Percentiles rank a stretch among this genome's conserved stretches.
phyloP scores from a whole-genome alignment of 345 rosid genomes.

The Schrenkiella parvula region DNA sequence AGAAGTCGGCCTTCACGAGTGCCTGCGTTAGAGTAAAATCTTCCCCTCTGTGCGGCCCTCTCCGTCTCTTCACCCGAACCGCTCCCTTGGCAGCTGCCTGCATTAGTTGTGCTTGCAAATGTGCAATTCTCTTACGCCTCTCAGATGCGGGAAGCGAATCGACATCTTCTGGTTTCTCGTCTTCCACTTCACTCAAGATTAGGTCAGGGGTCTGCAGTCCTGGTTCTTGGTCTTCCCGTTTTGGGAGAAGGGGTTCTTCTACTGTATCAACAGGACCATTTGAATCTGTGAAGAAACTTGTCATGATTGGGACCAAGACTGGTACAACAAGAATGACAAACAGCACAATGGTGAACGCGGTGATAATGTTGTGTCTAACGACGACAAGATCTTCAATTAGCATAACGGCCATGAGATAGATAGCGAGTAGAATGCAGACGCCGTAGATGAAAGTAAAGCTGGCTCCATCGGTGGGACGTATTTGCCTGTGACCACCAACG shows the following conservation, averaged over 20 bases:
- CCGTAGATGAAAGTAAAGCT: conserved; percentile 70
- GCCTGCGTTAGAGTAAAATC: conserved; percentile 90
- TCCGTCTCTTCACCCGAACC: conserved; percentile 70
- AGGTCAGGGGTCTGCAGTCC: conserved; percentile 42
- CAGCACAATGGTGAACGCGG: conserved; percentile 52
- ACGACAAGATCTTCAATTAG: conserved; percentile 72
- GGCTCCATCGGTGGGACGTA: conserved; percentile 57
- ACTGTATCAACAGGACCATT: conserved; percentile 40
- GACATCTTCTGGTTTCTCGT: conserved; percentile 83
- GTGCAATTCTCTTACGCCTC: conserved; percentile 77
- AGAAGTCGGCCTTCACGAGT: conserved; percentile 85
- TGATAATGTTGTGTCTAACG: conserved; percentile 46
- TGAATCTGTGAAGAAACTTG: conserved; percentile 48
- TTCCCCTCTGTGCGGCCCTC: conserved; percentile 89
- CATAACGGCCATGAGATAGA: conserved; percentile 88
- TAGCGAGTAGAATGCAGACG: conserved; percentile 77
- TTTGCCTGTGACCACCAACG: conserved; percentile 89
- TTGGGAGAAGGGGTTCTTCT: conserved; percentile 61
- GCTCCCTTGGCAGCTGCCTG: conserved; percentile 97
- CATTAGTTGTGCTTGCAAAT: conserved; percentile 67
- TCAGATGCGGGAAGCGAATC: conserved; percentile 85
- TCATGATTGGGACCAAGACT: conserved; percentile 54
- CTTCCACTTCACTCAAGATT: conserved; percentile 88
- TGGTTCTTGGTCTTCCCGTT: conserved; percentile 43
- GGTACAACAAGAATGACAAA: conserved; percentile 66